Percentiles rank a stretch among this genome's conserved stretches.
Evolutionary conservation across 2,329 filamentous ascomycete genomes (phyloP).

Genomic region (Diplocarpon rosae): DNA sequence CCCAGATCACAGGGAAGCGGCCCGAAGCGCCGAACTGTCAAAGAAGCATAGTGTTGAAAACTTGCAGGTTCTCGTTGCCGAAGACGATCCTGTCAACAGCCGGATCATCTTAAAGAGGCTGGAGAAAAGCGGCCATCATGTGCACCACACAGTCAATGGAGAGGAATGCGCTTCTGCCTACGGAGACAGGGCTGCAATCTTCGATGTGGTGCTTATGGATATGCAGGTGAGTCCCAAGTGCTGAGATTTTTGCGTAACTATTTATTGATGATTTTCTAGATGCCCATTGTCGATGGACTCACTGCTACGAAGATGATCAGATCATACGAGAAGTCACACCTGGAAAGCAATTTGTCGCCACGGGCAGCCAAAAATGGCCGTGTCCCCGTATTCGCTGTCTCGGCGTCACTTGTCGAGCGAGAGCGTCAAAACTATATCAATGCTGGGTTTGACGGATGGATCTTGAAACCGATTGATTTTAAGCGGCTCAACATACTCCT

Average conservation of each 20-base stretch:
- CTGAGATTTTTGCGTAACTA: slow-evolving; percentile 1
- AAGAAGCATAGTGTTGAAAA: slow-evolving; percentile 14
- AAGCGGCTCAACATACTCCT: slow-evolving; percentile 60
- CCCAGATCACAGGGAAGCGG: background rate
- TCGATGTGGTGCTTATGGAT: slow-evolving; percentile 82
- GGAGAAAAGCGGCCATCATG: slow-evolving; percentile 62
- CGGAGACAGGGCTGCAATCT: slow-evolving; percentile 47
- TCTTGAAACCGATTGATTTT: slow-evolving; percentile 80
- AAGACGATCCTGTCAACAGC: slow-evolving; percentile 83
- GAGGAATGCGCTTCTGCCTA: slow-evolving; percentile 71
- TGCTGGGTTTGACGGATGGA: slow-evolving; percentile 82
- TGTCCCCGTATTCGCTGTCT: slow-evolving; percentile 77
- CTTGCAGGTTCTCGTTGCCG: slow-evolving; percentile 61
- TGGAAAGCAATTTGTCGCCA: slow-evolving; percentile 41
- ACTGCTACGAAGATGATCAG: slow-evolving; percentile 77
- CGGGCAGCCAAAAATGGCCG: slow-evolving; percentile 50
- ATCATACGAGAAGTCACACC: slow-evolving; percentile 49
- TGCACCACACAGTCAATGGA: slow-evolving; percentile 67
- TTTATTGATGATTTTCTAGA: slow-evolving; percentile 39
- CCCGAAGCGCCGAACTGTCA: background rate
- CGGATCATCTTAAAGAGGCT: slow-evolving; percentile 70
- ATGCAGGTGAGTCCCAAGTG: slow-evolving; percentile 57
- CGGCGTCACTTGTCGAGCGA: slow-evolving; percentile 66
- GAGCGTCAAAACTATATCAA: slow-evolving; percentile 59
- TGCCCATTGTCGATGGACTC: slow-evolving; percentile 84